Base-by-base conservation (phyloP, 768 basidiomycete species). In the Amanita phalloides region DNA sequence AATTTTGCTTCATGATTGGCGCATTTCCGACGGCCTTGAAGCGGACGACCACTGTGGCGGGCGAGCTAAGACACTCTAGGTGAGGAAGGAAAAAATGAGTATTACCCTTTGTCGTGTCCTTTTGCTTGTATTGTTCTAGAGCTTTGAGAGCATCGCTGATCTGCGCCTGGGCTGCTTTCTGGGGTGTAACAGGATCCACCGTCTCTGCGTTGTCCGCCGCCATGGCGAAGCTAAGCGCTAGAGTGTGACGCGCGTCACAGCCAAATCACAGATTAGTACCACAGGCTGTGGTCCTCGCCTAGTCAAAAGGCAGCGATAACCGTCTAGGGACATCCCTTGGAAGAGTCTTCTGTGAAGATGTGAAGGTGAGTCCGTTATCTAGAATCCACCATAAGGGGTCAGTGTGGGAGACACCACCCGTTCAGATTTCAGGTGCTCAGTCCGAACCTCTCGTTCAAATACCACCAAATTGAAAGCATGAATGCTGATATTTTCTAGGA, bases 1-100 rank as follows among this genome's bases (percentile, higher is more conserved):
- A 89, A 71, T 95, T 97, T 69, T 95, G 90, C 70, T 88, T 94
- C 94, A 99, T 96, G 61, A 99, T 93, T 0, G 95, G 95, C 1
- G 94, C 95, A 60, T 95, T 94, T 43, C 95, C 95, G 8, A 96
- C 89, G 2, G 95, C 93, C 65, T 94, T 94, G 79, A 99, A 99
- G 41, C 93, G 84, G 8, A 99, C 90, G 55, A 97, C 84, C 47
- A 97, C 95, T 98, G 64, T 9, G 17, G n/a, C 5, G n/a, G 25
- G 38, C 10, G 21, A 37, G n/a, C n/a, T 49, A n/a, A 49, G 48
- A 25, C 33, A 41, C 4, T n/a, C 10, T 9, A 6, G 8, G 20
- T 4, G 4, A 6, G 6, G 7, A 14, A 9, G 11, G 11, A 8
- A 26, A 21, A 7, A 39, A 4, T 4, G 23, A 20, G 11, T 2